These are phyloP conservation scores for Monosporascus sp. DNA, from an alignment of 2,329 filamentous ascomycete species.

Conservation along the genomic window DNA sequence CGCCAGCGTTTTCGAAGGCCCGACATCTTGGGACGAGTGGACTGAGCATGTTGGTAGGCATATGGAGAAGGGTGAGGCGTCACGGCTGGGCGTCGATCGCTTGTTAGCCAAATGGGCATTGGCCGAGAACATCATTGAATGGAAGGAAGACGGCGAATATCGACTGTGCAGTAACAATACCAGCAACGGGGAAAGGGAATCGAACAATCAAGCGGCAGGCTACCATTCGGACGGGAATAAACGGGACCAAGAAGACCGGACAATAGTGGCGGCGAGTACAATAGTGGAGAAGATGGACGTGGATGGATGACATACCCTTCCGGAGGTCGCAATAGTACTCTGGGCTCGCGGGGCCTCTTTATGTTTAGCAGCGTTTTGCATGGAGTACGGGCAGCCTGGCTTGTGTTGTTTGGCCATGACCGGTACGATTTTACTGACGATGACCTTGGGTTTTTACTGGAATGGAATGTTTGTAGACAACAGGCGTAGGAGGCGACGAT, in stretches of 20 bases:
- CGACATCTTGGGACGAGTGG: conserved; percentile 78
- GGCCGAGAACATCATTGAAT: conserved; percentile 58
- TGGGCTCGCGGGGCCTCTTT: too few relatives aligned
- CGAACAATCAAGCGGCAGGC: conserved; percentile 16
- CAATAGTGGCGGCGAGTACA: conserved; percentile 29
- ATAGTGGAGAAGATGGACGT: conserved; percentile 30
- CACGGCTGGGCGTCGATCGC: conserved; percentile 50
- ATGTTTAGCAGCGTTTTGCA: too few relatives aligned
- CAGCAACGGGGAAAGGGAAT: conserved; percentile 21
- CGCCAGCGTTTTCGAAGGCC: conserved; percentile 61
- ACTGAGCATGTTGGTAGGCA: conserved; percentile 90
- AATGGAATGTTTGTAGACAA: too few relatives aligned
- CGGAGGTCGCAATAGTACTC: too few relatives aligned
- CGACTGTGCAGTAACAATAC: conserved; percentile 42
- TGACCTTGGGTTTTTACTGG: too few relatives aligned
- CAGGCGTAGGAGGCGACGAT: too few relatives aligned
- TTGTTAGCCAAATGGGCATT: conserved; percentile 57
- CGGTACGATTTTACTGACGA: too few relatives aligned
- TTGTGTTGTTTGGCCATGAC: too few relatives aligned
- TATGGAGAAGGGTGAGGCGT: conserved; percentile 68
- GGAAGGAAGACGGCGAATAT: conserved; percentile 50
- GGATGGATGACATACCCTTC: conserved; percentile 19
- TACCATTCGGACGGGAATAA: conserved; percentile 26
- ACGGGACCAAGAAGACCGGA: conserved; percentile 24
- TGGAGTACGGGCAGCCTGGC: too few relatives aligned